Conservation (phyloP, 192 early-diverging fungal species). For the Dimargaris xerosporica region DNA sequence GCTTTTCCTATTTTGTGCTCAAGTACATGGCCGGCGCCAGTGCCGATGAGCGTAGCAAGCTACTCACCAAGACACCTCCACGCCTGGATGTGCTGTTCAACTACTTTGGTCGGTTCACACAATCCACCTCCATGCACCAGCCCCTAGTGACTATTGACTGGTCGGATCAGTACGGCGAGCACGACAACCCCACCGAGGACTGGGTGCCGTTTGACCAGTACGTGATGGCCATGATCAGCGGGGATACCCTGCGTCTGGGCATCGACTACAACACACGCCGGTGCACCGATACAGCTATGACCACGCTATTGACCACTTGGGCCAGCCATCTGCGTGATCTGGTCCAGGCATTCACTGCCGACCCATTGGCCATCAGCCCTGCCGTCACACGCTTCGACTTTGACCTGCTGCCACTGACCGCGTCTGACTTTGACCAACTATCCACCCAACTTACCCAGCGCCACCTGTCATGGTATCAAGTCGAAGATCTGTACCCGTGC, state of each 20-base stretch:
- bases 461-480: background rate
- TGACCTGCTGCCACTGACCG: background rate
- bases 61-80: constrained; percentile 2
- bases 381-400: background rate
- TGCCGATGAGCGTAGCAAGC: background rate
- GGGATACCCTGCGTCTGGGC: background rate
- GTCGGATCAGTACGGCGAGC: background rate
- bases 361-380: background rate
- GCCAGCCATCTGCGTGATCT: background rate
- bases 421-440: background rate
- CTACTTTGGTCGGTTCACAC: constrained; percentile 7
- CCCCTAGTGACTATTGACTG: constrained; percentile 8
- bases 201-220: constrained; percentile 4
- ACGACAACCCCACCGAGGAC: constrained; percentile 3
- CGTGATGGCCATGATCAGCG: constrained; percentile 6
- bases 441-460: background rate
- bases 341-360: background rate
- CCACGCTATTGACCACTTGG: background rate
- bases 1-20: background rate
- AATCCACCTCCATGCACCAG: background rate
- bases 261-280: background rate
- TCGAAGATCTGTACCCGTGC: background rate
- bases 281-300: background rate
- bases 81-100: constrained; percentile 7
- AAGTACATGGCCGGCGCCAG: background rate